phyloP scores from a whole-genome alignment of 2,329 filamentous ascomycete genomes.

The Claviceps arundinis region DNA sequence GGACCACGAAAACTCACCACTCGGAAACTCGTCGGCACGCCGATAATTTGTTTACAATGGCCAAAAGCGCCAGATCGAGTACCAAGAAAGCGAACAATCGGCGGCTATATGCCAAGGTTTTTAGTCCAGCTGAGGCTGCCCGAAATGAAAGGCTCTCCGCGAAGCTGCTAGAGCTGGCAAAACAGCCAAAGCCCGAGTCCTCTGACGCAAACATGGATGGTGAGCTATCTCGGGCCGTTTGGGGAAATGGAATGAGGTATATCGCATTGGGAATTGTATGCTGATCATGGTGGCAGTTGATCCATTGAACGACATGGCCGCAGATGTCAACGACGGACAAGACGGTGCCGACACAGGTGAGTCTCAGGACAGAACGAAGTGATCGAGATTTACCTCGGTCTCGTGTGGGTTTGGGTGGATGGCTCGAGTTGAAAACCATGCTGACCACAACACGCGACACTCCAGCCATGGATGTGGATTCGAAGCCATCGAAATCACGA shows the following conservation, averaged over 20 bases:
- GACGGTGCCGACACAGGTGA: slow-evolving; percentile 12
- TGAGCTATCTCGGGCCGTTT: slow-evolving; percentile 12
- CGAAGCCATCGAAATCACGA: slow-evolving; percentile 25
- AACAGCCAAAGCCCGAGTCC: slow-evolving; percentile 56
- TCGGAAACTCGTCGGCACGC: not conserved
- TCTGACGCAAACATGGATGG: slow-evolving; percentile 36
- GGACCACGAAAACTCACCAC: not conserved
- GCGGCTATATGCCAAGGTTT: slow-evolving; percentile 67
- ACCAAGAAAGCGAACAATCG: slow-evolving; percentile 71
- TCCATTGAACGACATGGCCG: slow-evolving; percentile 16
- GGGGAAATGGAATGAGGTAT: not conserved
- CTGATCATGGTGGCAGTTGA: slow-evolving; percentile 1
- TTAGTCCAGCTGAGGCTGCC: slow-evolving; percentile 68
- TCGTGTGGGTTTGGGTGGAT: not conserved
- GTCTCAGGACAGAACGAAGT: not conserved
- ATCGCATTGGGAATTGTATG: not conserved
- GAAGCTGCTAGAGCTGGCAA: slow-evolving; percentile 69
- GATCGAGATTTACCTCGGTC: not conserved
- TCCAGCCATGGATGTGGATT: slow-evolving; percentile 45
- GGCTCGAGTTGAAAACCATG: not conserved
- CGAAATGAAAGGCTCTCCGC: slow-evolving; percentile 73
- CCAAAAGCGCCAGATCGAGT: slow-evolving; percentile 73
- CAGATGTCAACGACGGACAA: slow-evolving; percentile 19
- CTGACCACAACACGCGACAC: slow-evolving; percentile 3
- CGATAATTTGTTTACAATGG: slow-evolving; percentile 44